phyloP scores from a whole-genome alignment of 2,329 filamentous ascomycete species.

The Penicillium sp. region DNA sequence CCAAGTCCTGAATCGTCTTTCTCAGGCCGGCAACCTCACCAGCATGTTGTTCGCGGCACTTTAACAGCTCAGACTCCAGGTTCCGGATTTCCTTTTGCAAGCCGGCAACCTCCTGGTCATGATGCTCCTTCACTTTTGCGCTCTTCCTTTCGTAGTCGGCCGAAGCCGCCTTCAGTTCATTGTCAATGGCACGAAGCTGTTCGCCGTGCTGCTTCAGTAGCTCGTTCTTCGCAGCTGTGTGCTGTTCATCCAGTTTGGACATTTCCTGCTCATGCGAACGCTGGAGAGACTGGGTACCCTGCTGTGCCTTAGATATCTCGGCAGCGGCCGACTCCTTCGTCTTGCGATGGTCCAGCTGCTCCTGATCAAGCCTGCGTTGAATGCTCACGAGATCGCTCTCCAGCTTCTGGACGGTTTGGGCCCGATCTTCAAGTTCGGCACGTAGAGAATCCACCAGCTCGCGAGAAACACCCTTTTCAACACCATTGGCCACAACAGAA shows the following conservation, averaged over 20 bases:
- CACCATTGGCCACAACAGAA: constrained; percentile 68
- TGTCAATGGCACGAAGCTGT: constrained; percentile 46
- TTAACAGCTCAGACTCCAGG: constrained; percentile 47
- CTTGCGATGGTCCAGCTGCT: constrained; percentile 65
- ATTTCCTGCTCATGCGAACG: constrained; percentile 64
- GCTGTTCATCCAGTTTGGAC: constrained; percentile 42
- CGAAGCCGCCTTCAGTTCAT: constrained; percentile 44
- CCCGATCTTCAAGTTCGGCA: constrained; percentile 69
- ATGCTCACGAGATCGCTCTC: constrained; percentile 53
- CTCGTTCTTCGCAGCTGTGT: constrained; percentile 41
- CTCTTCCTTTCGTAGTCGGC: constrained; percentile 40
- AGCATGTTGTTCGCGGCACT: constrained; percentile 50
- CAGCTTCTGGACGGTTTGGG: constrained; percentile 53
- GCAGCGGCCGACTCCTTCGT: constrained; percentile 55
- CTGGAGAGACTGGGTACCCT: constrained; percentile 66
- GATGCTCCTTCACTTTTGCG: constrained; percentile 35
- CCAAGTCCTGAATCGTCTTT: constrained; percentile 54
- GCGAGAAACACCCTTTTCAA: constrained; percentile 86
- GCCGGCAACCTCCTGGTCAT: constrained; percentile 60
- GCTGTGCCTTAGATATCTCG: constrained; percentile 57
- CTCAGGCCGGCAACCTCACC: constrained; percentile 56
- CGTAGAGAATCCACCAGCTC: constrained; percentile 84
- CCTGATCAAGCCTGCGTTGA: constrained; percentile 59
- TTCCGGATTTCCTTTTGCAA: constrained; percentile 56
- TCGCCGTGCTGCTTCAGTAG: constrained; percentile 42